These are phyloP conservation scores for Termitomyces sp. DNA, from an alignment of 768 basidiomycete species.

Conservation along the genomic window DNA sequence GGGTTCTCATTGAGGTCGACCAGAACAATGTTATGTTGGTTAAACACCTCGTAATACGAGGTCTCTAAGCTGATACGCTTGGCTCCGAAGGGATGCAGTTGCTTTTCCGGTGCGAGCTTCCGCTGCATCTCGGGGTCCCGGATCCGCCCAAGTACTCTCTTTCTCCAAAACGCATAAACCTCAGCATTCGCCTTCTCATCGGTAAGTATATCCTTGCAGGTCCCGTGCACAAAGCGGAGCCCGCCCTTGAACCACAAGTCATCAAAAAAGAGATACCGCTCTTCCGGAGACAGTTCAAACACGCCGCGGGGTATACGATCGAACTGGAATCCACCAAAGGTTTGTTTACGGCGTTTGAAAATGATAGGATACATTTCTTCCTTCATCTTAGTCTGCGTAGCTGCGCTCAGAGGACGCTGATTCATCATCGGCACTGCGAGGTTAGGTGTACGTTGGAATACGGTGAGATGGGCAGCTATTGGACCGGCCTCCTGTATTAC, in stretches of 20 bases:
- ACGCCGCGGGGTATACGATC: constrained; percentile 8
- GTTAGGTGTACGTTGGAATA: constrained; percentile 25
- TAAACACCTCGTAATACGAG: constrained; percentile 20
- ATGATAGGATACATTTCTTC: constrained; percentile 15
- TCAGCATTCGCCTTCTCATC: constrained; percentile 17
- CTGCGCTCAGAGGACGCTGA: constrained; percentile 12
- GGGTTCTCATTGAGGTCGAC: constrained; percentile 17
- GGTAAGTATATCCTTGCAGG: constrained; percentile 11
- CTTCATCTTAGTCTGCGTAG: constrained; percentile 13
- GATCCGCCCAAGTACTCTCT: constrained; percentile 16
- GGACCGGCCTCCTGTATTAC: constrained; percentile 20
- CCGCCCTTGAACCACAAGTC: constrained; percentile 19
- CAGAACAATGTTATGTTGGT: constrained; percentile 20
- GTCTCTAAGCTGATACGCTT: constrained; percentile 20
- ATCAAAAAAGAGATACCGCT: constrained; percentile 17
- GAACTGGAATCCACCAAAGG: constrained; percentile 15
- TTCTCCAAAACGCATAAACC: constrained; percentile 21
- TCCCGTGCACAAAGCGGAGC: constrained; percentile 17
- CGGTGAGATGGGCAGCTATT: constrained; percentile 17
- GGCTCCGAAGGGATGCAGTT: constrained; percentile 21
- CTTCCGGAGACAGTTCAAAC: constrained; percentile 15
- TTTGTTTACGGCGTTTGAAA: constrained; percentile 17
- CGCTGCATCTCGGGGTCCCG: constrained; percentile 16
- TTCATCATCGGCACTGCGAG: constrained; percentile 21
- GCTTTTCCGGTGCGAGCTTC: constrained; percentile 18